These are phyloP conservation scores for Starmera dryadoides DNA, from an alignment of 805 yeast genomes.

Conservation along the genomic window DNA sequence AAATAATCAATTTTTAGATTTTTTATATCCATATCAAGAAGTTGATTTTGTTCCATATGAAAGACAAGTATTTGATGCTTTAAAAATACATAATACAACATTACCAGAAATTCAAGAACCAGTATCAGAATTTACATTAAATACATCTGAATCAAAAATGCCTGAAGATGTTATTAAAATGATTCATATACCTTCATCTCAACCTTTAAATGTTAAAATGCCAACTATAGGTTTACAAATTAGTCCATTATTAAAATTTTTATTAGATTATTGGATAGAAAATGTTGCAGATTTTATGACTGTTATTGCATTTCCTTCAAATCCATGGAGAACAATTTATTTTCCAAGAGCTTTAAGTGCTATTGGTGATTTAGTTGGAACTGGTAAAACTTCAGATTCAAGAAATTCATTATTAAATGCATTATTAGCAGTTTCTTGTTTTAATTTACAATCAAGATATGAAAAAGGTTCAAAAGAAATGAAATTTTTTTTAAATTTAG, in stretches of 20 bases:
- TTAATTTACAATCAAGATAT: slow-evolving; percentile 69
- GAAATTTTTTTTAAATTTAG: slow-evolving; percentile 64
- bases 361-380: slow-evolving; percentile 68
- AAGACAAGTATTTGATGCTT: slow-evolving; percentile 20
- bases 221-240: slow-evolving; percentile 59
- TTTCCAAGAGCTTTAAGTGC: slow-evolving; percentile 80
- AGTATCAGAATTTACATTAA: slow-evolving; percentile 8
- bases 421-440: slow-evolving; percentile 73
- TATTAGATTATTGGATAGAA: slow-evolving; percentile 63
- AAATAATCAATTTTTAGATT: slow-evolving; percentile 44
- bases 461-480: slow-evolving; percentile 58
- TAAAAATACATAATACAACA: slow-evolving; percentile 2
- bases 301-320: slow-evolving; percentile 61
- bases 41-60: slow-evolving; percentile 13
- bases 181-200: slow-evolving; percentile 20
- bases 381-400: slow-evolving; percentile 70
- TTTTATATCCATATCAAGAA: slow-evolving; percentile 28
- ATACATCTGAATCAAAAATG: slow-evolving; percentile 34
- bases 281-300: slow-evolving; percentile 78
- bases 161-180: slow-evolving; percentile 39
- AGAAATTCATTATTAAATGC: slow-evolving; percentile 76
- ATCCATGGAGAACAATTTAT: slow-evolving; percentile 86
- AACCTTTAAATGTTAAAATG: slow-evolving; percentile 23
- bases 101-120: slow-evolving; percentile 2
- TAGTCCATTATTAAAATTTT: slow-evolving; percentile 63